Percentiles rank a stretch among this genome's conserved stretches.
These are phyloP conservation scores for Tolypocladium ovalisporum DNA, from an alignment of 2,329 filamentous ascomycete genomes.

Conservation along the genomic window DNA sequence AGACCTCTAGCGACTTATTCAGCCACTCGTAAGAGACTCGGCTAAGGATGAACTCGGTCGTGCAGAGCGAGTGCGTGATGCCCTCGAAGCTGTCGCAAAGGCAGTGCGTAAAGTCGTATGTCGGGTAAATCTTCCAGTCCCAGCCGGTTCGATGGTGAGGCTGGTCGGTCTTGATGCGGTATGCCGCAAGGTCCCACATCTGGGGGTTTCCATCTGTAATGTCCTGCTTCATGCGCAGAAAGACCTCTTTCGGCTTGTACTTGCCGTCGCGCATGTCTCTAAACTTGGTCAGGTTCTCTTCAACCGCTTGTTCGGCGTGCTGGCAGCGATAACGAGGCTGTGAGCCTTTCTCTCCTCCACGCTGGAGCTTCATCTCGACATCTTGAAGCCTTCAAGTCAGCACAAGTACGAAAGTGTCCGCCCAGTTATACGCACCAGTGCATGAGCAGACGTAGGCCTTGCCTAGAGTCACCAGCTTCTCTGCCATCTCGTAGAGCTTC, in stretches of 20 bases:
- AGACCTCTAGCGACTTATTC: constrained; percentile 69
- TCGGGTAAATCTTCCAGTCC: constrained; percentile 89
- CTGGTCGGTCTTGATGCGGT: constrained; percentile 63
- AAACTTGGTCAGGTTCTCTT: constrained; percentile 74
- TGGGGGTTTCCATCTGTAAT: constrained; percentile 77
- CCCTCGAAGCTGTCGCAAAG: constrained; percentile 86
- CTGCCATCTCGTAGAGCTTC: constrained; percentile 70
- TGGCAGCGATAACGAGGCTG: constrained; percentile 66
- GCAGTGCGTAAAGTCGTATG: constrained; percentile 88
- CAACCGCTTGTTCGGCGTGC: constrained; percentile 64
- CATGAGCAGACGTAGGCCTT: constrained; percentile 78
- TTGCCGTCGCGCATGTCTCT: constrained; percentile 84
- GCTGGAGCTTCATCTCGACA: constrained; percentile 74
- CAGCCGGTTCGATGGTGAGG: constrained; percentile 70
- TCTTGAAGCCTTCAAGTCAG: constrained; percentile 26
- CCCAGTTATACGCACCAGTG: constrained; percentile 46
- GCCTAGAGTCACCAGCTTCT: constrained; percentile 63
- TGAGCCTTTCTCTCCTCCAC: constrained; percentile 63
- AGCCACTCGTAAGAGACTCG: constrained; percentile 86
- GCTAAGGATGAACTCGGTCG: constrained; percentile 80
- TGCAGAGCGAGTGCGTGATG: constrained; percentile 88
- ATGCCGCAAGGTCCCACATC: constrained; percentile 94
- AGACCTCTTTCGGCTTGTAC: constrained; percentile 74
- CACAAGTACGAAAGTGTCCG: neutral
- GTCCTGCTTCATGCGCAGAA: constrained; percentile 88